Evolutionary conservation across 495 filamentous ascomycete genomes (phyloP).

Genomic region (Tuber umbilicatum): DNA sequence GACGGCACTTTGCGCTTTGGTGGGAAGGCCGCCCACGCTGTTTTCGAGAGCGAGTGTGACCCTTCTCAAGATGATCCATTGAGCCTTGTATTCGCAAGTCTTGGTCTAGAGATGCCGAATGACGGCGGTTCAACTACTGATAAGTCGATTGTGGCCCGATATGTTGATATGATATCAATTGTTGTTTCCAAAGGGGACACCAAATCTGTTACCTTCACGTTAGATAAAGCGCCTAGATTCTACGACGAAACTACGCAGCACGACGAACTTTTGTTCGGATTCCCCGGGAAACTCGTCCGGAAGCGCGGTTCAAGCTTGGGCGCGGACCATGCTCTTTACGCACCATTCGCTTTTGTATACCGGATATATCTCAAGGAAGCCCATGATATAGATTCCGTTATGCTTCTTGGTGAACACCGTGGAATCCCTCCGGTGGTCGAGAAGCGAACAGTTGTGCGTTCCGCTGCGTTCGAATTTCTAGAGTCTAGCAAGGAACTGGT

Average conservation of each 20-base stretch:
- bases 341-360: conserved; percentile 39
- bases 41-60: conserved; percentile 14
- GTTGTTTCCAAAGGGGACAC: neutral
- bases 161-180: neutral
- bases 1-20: conserved; percentile 17
- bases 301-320: conserved; percentile 29
- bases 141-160: neutral
- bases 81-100: neutral
- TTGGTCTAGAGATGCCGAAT: neutral
- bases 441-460: conserved; percentile 9
- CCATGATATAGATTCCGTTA: conserved; percentile 9
- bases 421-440: conserved; percentile 31
- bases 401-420: conserved; percentile 13
- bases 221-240: neutral
- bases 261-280: neutral
- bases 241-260: neutral
- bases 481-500: conserved; percentile 25
- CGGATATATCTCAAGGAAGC: conserved; percentile 19
- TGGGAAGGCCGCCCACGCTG: conserved; percentile 1
- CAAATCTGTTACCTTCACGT: neutral
- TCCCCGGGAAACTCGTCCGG: neutral
- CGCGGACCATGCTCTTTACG: conserved; percentile 23
- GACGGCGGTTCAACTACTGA: neutral
- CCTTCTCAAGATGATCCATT: conserved; percentile 1
- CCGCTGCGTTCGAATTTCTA: conserved; percentile 14